These are phyloP conservation scores for Penicillium samsonianum DNA, from an alignment of 495 filamentous ascomycete species.

Conservation along the genomic window DNA sequence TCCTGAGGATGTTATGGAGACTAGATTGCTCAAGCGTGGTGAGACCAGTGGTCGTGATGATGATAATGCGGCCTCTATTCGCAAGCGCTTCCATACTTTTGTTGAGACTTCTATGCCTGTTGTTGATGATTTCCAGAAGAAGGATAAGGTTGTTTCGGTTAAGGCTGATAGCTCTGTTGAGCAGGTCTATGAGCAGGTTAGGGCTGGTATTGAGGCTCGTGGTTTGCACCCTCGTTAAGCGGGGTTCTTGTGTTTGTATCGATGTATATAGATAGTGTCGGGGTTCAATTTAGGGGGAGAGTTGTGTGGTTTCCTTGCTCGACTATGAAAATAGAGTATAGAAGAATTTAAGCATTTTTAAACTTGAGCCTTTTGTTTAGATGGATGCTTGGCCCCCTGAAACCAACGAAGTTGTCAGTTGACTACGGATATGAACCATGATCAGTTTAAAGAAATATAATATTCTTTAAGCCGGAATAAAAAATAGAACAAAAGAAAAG, in stretches of 20 bases:
- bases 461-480: constrained; percentile 25
- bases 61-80: constrained; percentile 93
- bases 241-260: constrained; percentile 6
- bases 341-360: constrained; percentile 1
- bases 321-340: constrained; percentile 15
- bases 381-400: background rate
- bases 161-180: constrained; percentile 66
- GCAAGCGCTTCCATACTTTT: constrained; percentile 92
- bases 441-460: constrained; percentile 23
- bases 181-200: constrained; percentile 72
- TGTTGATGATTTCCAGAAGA: constrained; percentile 75
- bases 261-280: background rate
- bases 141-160: constrained; percentile 78
- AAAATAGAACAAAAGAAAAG: constrained; percentile 20
- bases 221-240: constrained; percentile 41
- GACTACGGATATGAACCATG: background rate
- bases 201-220: constrained; percentile 51
- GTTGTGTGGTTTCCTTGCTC: constrained; percentile 1
- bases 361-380: background rate
- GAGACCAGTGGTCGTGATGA: constrained; percentile 89
- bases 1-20: constrained; percentile 83
- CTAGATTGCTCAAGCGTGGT: constrained; percentile 79
- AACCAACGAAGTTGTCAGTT: background rate
- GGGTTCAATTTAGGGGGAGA: background rate
- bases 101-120: constrained; percentile 96